Base-by-base conservation (phyloP, 2,329 filamentous ascomycete species). In the Pezicula carpinea region DNA sequence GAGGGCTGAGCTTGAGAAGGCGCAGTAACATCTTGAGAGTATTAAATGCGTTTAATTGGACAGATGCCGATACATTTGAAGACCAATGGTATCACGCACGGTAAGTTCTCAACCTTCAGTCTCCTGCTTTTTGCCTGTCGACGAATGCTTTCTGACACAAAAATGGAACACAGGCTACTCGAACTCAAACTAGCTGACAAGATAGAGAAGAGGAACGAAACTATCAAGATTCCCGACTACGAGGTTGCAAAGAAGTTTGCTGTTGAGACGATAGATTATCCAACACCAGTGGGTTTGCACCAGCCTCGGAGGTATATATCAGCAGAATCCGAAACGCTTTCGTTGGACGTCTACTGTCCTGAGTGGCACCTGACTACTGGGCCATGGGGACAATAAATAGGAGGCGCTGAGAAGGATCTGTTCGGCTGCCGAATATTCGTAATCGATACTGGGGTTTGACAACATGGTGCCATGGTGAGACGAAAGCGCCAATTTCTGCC, bases 1-100 rank as follows among this genome's bases (percentile, higher is more conserved):
- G 64, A 32, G 65, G 66, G 1, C 50, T 68, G 6, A 61, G 56
- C 1, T 47, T 68, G 39, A 57, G 66, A 32, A 66, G 65, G 51
- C 54, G 60, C 8, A 48, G 11, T 18, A 38, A 8, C 36, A 43
- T 6, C 43, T 39, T n/a, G 18, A 33, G 33, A 48, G 33, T 39
- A 26, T 31, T 26, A 39, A 39, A 19, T 22, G n/a, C 15, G 47
- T 50, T 21, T 39, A 47, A 50, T 46, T 53, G 32, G 64, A 23
- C 50, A 51, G 39, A 48, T 53, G 14, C 17, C 10, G 17, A 18
- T 14, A 21, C 17, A 1, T 21, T 38, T 17, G 35, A 38, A 21
- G 35, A 38, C 35, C 35, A 38, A 21, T 38, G 35, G 46, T 56
- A 51, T 42, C 46, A 52, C 38, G 48, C 48, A 13, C 57, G 59